Percentiles rank a stretch among this genome's conserved stretches.
Evolutionary conservation across 208 protist species (phyloP).

Genomic region (Acanthamoeba triangularis): DNA sequence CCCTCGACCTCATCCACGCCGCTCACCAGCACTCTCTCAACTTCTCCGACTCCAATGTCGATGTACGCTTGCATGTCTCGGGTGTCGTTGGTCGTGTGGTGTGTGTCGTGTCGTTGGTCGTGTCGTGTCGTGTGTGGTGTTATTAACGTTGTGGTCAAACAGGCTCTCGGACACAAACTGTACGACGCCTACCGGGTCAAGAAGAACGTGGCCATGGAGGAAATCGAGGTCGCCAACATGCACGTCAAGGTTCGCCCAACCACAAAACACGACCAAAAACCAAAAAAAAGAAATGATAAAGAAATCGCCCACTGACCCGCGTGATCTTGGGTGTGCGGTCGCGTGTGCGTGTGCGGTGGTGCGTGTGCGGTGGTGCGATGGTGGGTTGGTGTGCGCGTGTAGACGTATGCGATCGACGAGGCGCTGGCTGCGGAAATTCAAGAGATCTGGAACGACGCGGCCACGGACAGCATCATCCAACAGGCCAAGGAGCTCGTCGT

Average conservation of each 20-base stretch:
- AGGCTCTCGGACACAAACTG: background rate
- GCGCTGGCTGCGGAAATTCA: slow-evolving; percentile 77
- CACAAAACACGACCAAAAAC: background rate
- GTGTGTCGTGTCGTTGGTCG: background rate
- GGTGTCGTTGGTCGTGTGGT: background rate
- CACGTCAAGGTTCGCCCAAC: background rate
- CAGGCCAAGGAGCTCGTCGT: slow-evolving; percentile 15
- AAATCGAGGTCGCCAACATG: slow-evolving; percentile 45
- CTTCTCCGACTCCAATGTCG: background rate
- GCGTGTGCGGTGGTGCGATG: too few relatives aligned
- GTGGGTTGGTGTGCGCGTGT: too few relatives aligned
- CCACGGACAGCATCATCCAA: slow-evolving; percentile 83
- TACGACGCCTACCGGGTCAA: slow-evolving; percentile 40
- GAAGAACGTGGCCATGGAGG: background rate
- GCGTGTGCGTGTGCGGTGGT: too few relatives aligned
- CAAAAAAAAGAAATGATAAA: background rate
- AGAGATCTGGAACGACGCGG: slow-evolving; percentile 85
- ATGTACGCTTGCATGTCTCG: background rate
- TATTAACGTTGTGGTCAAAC: background rate
- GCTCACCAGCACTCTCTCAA: background rate
- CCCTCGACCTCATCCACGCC: slow-evolving; percentile 48
- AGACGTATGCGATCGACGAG: slow-evolving; percentile 12
- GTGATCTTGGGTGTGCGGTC: too few relatives aligned
- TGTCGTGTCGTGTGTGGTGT: background rate
- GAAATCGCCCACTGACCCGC: background rate